Base-by-base conservation (phyloP, 2,329 filamentous ascomycete genomes). In the Colletotrichum lindemuthianum region DNA sequence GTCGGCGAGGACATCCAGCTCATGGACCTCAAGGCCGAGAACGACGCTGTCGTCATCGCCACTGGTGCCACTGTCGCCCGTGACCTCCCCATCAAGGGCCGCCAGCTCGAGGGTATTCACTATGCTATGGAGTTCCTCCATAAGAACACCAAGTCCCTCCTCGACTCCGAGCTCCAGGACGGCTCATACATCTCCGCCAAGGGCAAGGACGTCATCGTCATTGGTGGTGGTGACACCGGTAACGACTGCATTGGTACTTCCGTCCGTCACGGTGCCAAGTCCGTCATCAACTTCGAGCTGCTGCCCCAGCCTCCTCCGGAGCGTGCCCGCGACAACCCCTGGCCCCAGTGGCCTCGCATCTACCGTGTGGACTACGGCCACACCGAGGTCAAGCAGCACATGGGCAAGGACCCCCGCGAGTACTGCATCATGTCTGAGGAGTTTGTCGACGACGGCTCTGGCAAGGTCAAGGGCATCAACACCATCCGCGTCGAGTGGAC, bases 311-410 rank as follows among this genome's bases (percentile, higher is more conserved):
- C 95, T 70, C 93, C 94, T 8, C 88, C 92, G 65, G 90, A 97
- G 85, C 93, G 95, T 80, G 93, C 92, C 69, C 87, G 88, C 68
- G 95, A 97, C 80, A 98, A 98, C 84, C 95, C 95, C 67, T 98
- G 95, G 95, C 95, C 95, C 9, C 95, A 97, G 81, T 98, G 95
- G 94, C 95, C 95, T 63, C 92, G 94, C 73, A 94, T 97, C 77
- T 97, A 97, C 86, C 93, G 95, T 72, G 92, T 97, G n/a, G 95
- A 98, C 80, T 98, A 98, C 74, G 95, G 95, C 60, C 95, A 98
- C 84, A 91, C 90, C 13, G 95, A 98, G 79, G 95, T 97, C 73
- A 93, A 95, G 78, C 93, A 95, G 71, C 94, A 97, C 83, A 95
- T 94, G 83, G 95, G 95, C 80, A 94, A 94, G 77, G 95, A 97